Evolutionary conservation across 257 asterid species (phyloP).

Genomic region (Datura wrightii): DNA sequence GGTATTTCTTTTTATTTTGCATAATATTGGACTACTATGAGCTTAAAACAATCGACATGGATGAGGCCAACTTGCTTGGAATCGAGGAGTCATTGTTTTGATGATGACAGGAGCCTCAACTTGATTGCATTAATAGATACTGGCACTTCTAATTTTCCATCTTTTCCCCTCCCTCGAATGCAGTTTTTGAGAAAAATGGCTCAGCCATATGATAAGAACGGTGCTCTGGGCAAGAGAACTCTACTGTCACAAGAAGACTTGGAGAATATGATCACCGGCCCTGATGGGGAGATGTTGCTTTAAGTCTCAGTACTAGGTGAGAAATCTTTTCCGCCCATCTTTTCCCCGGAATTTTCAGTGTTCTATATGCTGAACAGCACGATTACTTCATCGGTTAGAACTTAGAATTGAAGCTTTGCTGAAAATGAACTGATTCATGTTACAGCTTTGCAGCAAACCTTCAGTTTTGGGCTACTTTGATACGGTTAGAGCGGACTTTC

Average conservation of each 20-base stretch:
- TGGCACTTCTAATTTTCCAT: not conserved
- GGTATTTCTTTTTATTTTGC: not conserved
- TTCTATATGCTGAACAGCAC: not conserved
- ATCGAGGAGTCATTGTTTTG: not conserved
- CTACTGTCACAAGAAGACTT: constrained; percentile 85
- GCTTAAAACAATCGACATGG: not conserved
- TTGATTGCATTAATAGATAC: not conserved
- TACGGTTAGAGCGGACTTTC: not conserved
- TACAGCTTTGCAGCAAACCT: constrained; percentile 19
- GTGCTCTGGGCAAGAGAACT: constrained; percentile 82
- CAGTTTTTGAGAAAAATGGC: constrained; percentile 98
- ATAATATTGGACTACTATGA: not conserved
- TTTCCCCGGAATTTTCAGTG: not conserved
- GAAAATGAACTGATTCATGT: not conserved
- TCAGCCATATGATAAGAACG: constrained; percentile 92
- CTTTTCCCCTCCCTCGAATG: constrained; percentile 22
- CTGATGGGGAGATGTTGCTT: constrained; percentile 52
- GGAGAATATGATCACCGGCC: constrained; percentile 74
- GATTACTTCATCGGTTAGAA: not conserved
- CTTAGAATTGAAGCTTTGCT: not conserved
- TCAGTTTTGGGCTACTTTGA: not conserved
- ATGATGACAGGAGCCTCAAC: not conserved
- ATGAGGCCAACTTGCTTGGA: not conserved
- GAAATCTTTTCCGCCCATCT: not conserved
- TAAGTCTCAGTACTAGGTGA: constrained; percentile 19